Percentiles rank a stretch among this genome's conserved stretches.
Evolutionary conservation across 371 early-diverging fungal species (phyloP).

Genomic region (Thermomucor indicae-seudaticae): DNA sequence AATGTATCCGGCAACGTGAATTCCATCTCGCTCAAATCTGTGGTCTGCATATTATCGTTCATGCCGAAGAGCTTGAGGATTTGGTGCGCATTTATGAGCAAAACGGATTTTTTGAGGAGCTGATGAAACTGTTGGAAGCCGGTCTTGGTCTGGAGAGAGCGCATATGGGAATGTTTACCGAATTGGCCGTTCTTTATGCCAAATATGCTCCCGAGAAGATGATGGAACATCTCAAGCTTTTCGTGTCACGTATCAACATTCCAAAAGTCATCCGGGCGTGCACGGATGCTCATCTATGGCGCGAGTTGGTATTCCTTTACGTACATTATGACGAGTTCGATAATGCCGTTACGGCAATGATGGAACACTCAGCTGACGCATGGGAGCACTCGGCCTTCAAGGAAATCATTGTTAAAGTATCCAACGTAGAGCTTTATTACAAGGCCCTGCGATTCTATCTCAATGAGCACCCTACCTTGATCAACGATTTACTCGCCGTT

Average conservation of each 20-base stretch:
- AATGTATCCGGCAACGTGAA: conserved; percentile 90
- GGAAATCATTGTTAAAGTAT: conserved; percentile 93
- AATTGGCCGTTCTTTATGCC: conserved; percentile 92
- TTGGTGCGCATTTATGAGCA: conserved; percentile 85
- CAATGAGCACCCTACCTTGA: conserved; percentile 87
- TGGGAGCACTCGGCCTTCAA: conserved; percentile 96
- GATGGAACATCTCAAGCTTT: conserved; percentile 96
- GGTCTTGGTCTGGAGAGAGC: conserved; percentile 96
- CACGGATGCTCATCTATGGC: conserved; percentile 92
- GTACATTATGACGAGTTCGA: conserved; percentile 97
- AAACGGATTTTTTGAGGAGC: conserved; percentile 86
- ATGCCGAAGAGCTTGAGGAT: conserved; percentile 94
- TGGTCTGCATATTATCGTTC: conserved; percentile 91
- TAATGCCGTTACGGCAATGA: conserved; percentile 93
- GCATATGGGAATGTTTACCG: conserved; percentile 99
- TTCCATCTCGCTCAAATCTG: conserved; percentile 97
- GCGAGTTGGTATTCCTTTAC: conserved; percentile 94
- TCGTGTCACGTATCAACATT: conserved; percentile 95
- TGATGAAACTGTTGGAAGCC: conserved; percentile 86
- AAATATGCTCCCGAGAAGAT: conserved; percentile 90
- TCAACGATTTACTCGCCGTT: conserved; percentile 87
- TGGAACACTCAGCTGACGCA: conserved; percentile 86
- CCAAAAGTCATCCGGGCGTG: conserved; percentile 96
- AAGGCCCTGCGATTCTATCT: conserved; percentile 95
- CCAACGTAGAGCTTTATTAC: conserved; percentile 95